Evolutionary conservation across 2,329 filamentous ascomycete species (phyloP).

Genomic region (Thyridium curvatum): DNA sequence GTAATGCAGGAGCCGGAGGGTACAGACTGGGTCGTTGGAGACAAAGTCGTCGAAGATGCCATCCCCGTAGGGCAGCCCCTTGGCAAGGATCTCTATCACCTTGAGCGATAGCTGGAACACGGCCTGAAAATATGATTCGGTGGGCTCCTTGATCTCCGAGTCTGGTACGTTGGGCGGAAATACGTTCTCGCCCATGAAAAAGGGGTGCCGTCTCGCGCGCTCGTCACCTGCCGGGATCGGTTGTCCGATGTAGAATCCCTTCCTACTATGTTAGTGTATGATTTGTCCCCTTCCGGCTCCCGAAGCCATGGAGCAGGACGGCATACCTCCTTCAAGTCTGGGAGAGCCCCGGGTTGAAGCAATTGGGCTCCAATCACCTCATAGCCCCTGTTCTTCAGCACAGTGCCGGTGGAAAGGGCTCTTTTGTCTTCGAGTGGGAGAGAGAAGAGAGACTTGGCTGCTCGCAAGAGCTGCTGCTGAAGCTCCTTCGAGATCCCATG

Average conservation of each 20-base stretch:
- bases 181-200: constrained; percentile 32
- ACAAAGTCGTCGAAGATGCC: constrained; percentile 35
- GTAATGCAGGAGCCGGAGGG: constrained; percentile 42
- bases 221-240: constrained; percentile 22
- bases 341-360: constrained; percentile 31
- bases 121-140: constrained; percentile 31
- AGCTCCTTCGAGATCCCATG: constrained; percentile 8
- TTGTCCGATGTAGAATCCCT: constrained; percentile 31
- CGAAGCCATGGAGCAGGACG: constrained; percentile 5
- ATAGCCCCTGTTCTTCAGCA: constrained; percentile 34
- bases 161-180: constrained; percentile 18
- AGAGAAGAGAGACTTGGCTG: constrained; percentile 36
- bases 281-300: too few species aligned
- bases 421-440: constrained; percentile 34
- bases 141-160: constrained; percentile 26
- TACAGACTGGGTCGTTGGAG: constrained; percentile 31
- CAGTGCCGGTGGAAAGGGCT: constrained; percentile 14
- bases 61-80: constrained; percentile 32
- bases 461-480: constrained; percentile 5
- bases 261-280: not conserved
- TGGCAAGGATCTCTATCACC: constrained; percentile 33
- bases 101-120: constrained; percentile 30
- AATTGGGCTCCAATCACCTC: constrained; percentile 36
- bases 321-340: constrained; percentile 14
- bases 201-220: constrained; percentile 27